phyloP scores from a whole-genome alignment of 768 basidiomycete genomes.

The Tylopilus vinaceipallidus region DNA sequence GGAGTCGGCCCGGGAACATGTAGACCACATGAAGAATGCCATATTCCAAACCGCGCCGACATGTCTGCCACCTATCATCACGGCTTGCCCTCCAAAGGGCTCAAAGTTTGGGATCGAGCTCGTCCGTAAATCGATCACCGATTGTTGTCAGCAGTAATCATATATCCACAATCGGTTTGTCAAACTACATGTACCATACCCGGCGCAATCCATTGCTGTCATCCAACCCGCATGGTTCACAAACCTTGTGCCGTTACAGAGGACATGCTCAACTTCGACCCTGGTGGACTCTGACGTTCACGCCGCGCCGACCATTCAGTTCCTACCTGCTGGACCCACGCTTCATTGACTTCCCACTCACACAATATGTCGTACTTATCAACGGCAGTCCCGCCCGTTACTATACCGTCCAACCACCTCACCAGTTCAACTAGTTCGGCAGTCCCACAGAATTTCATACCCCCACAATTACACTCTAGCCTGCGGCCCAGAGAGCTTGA shows the following conservation, averaged over 20 bases:
- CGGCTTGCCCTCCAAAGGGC: conserved; percentile 46
- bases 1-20: conserved; percentile 31
- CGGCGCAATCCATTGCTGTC: neutral
- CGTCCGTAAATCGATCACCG: conserved; percentile 54
- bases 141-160: conserved; percentile 49
- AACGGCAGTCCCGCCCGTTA: no score
- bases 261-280: conserved; percentile 1
- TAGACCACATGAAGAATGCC: conserved; percentile 45
- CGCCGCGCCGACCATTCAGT: neutral
- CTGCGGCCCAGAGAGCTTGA: no score
- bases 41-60: conserved; percentile 56
- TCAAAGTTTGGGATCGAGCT: conserved; percentile 55
- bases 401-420: no score
- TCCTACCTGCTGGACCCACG: neutral
- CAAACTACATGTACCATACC: no score
- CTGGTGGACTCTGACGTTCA: conserved; percentile 1
- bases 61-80: conserved; percentile 66
- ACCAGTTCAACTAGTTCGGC: no score
- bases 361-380: no score
- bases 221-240: neutral
- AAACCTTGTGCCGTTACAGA: neutral
- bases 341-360: no score
- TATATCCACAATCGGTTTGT: neutral
- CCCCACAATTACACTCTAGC: no score
- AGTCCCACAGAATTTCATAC: no score